Percentiles rank a stretch among this genome's conserved stretches.
Conservation (phyloP, 441 rosid species). For the Croton setiger region DNA sequence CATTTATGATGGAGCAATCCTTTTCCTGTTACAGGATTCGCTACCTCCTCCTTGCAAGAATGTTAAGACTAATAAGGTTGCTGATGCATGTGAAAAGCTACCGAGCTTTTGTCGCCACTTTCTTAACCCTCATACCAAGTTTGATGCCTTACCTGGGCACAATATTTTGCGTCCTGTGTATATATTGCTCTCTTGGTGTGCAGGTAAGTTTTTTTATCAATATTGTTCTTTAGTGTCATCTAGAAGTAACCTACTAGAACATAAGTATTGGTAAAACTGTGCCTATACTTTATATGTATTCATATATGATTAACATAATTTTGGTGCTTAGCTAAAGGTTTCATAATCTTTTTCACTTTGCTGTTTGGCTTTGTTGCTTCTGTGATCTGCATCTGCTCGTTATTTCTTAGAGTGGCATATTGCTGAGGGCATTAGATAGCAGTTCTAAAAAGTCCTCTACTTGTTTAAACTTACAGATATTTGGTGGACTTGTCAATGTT, state of each 20-base stretch:
- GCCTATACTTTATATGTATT: not conserved
- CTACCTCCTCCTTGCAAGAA: slow-evolving; percentile 92
- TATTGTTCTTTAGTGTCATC: not conserved
- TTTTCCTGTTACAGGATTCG: slow-evolving; percentile 74
- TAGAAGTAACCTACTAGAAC: too few species aligned
- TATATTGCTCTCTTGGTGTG: slow-evolving; percentile 91
- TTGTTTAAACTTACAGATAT: slow-evolving; percentile 43
- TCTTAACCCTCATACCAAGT: slow-evolving; percentile 89
- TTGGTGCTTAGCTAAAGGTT: not conserved
- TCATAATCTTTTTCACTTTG: not conserved
- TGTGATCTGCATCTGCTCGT: slow-evolving; percentile 1
- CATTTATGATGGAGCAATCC: slow-evolving; percentile 11
- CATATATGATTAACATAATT: not conserved
- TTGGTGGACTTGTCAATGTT: slow-evolving; percentile 92
- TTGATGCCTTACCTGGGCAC: slow-evolving; percentile 94
- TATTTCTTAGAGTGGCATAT: slow-evolving; percentile 10
- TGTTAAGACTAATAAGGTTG: slow-evolving; percentile 86
- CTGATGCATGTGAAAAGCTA: slow-evolving; percentile 73
- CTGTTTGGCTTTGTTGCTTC: slow-evolving; percentile 8
- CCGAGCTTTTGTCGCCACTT: slow-evolving; percentile 91
- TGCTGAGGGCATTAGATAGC: not conserved
- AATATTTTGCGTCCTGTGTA: slow-evolving; percentile 80
- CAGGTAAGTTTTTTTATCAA: slow-evolving; percentile 53
- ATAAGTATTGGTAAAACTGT: not conserved
- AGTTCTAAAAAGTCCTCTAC: slow-evolving; percentile 3